A percentile compares a stretch with the other conserved stretches of the same genome.
Conservation (phyloP, 306 rosid genomes). For the Mucuna pruriens region DNA sequence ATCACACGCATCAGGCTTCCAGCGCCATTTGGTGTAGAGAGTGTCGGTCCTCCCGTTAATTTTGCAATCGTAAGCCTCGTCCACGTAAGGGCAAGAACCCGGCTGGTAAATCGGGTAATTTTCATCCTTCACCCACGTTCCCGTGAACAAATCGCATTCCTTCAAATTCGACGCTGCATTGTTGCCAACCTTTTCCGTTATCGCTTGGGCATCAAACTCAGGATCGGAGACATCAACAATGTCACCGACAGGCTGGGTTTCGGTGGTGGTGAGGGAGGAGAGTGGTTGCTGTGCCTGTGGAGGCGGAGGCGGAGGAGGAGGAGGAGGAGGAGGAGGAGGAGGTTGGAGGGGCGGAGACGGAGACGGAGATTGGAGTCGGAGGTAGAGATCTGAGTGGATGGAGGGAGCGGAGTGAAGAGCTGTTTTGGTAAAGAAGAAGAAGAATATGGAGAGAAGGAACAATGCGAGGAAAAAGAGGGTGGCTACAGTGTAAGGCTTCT, state of each 20-base stretch:
- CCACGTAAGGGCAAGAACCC: slow-evolving; percentile 93
- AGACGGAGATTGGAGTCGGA: slow-evolving; percentile 42
- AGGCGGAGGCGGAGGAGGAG: neutral
- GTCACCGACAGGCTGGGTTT: neutral
- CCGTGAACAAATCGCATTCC: slow-evolving; percentile 73
- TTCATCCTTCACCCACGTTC: slow-evolving; percentile 84
- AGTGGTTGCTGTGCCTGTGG: neutral
- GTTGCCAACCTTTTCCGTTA: slow-evolving; percentile 24
- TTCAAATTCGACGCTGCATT: neutral
- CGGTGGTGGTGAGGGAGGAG: neutral
- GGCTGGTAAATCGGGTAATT: slow-evolving; percentile 69
- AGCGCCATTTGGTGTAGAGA: slow-evolving; percentile 81
- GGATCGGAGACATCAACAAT: neutral
- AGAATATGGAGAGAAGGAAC: slow-evolving; percentile 50
- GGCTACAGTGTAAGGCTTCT: slow-evolving; percentile 47
- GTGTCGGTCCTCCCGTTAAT: slow-evolving; percentile 73
- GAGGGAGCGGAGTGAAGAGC: slow-evolving; percentile 53
- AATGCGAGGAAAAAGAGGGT: slow-evolving; percentile 55
- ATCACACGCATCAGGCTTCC: slow-evolving; percentile 89
- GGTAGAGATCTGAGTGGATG: slow-evolving; percentile 57
- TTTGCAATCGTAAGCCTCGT: slow-evolving; percentile 87
- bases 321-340: neutral
- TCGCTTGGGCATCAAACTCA: neutral
- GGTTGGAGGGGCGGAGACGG: slow-evolving; percentile 3
- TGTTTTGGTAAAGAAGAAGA: slow-evolving; percentile 58